phyloP scores from a whole-genome alignment of 345 rosid species.

The Gynandropsis gynandra region DNA sequence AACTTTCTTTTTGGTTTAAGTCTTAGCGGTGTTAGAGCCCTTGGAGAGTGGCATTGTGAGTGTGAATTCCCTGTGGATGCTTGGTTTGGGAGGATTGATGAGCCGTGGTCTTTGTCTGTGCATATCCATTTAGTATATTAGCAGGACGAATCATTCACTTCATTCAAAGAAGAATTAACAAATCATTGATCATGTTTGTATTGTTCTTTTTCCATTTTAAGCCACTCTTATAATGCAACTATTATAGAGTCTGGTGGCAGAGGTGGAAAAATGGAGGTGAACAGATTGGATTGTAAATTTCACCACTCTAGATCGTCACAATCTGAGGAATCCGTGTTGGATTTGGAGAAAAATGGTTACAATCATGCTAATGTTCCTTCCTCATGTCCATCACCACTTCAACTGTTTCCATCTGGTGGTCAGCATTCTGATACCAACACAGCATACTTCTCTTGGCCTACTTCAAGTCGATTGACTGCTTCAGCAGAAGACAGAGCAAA shows the following conservation, averaged over 20 bases:
- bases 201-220: too few relatives aligned
- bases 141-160: too few relatives aligned
- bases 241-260: neutral
- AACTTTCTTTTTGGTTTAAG: too few relatives aligned
- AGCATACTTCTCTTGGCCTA: conserved; percentile 82
- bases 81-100: conserved; percentile 1
- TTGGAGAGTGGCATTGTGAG: too few relatives aligned
- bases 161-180: too few relatives aligned
- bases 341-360: conserved; percentile 50
- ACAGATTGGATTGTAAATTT: conserved; percentile 35
- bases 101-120: conserved; percentile 2
- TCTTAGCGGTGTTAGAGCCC: neutral
- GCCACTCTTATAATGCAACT: too few relatives aligned
- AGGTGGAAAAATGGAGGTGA: conserved; percentile 38
- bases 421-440: conserved; percentile 61
- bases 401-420: conserved; percentile 56
- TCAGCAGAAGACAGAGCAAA: conserved; percentile 65
- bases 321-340: conserved; percentile 59
- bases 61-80: neutral
- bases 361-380: conserved; percentile 43
- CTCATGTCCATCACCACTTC: conserved; percentile 46
- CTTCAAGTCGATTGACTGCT: conserved; percentile 51
- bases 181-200: too few relatives aligned
- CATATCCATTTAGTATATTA: conserved; percentile 7
- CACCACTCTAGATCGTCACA: conserved; percentile 47